Percentiles rank a stretch among this genome's conserved stretches.
phyloP scores from a whole-genome alignment of 257 asterid genomes.

The Dorcoceras hygrometricum region DNA sequence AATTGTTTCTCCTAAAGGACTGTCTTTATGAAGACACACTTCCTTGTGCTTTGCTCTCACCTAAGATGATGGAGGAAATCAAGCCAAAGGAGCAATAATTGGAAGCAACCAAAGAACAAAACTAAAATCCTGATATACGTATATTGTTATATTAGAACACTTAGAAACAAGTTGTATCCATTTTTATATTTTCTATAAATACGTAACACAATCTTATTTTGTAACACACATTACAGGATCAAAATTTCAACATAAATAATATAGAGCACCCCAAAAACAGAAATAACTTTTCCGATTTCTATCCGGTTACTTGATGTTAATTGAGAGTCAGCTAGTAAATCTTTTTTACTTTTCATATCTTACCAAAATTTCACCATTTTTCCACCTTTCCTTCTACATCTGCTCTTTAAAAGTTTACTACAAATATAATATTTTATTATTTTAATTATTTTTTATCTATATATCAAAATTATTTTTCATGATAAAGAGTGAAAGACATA shows the following conservation, averaged over 20 bases:
- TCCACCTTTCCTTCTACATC: not conserved
- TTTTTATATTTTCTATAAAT: too few species aligned
- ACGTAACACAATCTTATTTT: not conserved
- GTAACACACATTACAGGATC: not conserved
- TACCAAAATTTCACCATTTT: not conserved
- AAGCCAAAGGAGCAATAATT: slow-evolving; percentile 1
- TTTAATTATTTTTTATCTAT: too few species aligned
- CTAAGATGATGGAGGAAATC: slow-evolving; percentile 37
- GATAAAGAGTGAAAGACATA: not conserved
- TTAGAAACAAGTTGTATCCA: too few species aligned
- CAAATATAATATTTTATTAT: too few species aligned
- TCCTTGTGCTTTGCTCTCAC: slow-evolving; percentile 99
- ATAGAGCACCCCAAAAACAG: not conserved
- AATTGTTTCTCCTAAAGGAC: slow-evolving; percentile 97
- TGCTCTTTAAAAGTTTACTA: too few species aligned
- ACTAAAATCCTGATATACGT: not conserved
- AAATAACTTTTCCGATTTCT: not conserved
- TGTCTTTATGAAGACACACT: slow-evolving; percentile 98
- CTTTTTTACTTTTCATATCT: not conserved
- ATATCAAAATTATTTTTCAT: too few species aligned
- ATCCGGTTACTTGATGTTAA: not conserved
- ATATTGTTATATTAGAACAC: not conserved
- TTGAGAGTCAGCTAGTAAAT: not conserved
- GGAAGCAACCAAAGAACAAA: not conserved
- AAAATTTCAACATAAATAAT: not conserved